Evolutionary conservation across 2,329 filamentous ascomycete genomes (phyloP).

Genomic region (Penicillium sp.): DNA sequence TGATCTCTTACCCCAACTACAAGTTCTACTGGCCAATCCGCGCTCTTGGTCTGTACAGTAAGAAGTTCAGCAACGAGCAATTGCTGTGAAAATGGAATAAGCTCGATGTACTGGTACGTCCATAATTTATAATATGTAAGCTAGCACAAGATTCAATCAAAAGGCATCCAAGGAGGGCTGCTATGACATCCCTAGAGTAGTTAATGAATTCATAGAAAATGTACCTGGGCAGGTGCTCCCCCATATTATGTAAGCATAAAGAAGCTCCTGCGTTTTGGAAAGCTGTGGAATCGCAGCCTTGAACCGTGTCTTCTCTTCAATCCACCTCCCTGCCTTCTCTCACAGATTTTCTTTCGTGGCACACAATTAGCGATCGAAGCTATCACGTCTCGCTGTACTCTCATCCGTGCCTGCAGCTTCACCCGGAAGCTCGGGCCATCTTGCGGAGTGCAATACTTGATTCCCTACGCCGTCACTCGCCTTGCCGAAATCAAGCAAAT

Average conservation of each 20-base stretch:
- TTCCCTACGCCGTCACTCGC: not conserved
- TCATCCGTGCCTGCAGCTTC: too few species aligned
- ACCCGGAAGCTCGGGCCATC: too few species aligned
- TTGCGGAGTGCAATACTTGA: too few species aligned
- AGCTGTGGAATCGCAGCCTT: conserved; percentile 5
- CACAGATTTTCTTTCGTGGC: too few species aligned
- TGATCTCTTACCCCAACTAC: conserved; percentile 99
- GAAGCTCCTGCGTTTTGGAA: conserved; percentile 3
- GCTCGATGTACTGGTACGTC: conserved; percentile 3
- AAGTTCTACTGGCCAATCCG: conserved; percentile 96
- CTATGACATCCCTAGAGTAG: too few species aligned
- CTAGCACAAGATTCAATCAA: too few species aligned
- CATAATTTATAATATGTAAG: conserved; percentile 10
- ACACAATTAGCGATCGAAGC: too few species aligned
- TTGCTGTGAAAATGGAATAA: conserved; percentile 36
- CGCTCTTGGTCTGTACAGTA: conserved; percentile 84
- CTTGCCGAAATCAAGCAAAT: not conserved
- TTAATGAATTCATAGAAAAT: too few species aligned
- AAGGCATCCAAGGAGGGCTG: too few species aligned
- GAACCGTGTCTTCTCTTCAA: too few species aligned
- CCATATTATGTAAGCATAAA: conserved; percentile 13
- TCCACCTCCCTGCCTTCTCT: too few species aligned
- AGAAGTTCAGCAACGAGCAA: conserved; percentile 64
- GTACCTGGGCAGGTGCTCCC: not conserved
- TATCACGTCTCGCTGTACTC: too few species aligned